Evolutionary conservation across 306 rosid species (phyloP).

Genomic region (Coriaria nepalensis): DNA sequence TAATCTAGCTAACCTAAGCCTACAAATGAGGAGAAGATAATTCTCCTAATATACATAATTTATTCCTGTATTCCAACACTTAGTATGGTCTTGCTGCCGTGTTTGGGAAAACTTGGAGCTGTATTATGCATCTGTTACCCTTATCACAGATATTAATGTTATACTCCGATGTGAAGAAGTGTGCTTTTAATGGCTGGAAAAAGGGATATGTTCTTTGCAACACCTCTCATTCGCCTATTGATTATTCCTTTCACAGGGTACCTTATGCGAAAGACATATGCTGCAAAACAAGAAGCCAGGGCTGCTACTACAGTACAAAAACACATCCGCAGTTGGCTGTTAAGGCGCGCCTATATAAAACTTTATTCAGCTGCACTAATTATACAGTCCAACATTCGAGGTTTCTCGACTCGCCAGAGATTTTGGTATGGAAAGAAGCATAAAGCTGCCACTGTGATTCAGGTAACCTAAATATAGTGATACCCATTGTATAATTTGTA

Average conservation of each 20-base stretch:
- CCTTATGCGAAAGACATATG: conserved; percentile 49
- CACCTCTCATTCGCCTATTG: neutral
- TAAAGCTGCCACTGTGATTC: conserved; percentile 71
- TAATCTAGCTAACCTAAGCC: too few species aligned
- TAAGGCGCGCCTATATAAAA: conserved; percentile 31
- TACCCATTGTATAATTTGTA: conserved; percentile 11
- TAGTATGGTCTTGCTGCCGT: too few species aligned
- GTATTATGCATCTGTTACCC: too few species aligned
- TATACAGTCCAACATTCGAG: conserved; percentile 59
- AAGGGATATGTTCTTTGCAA: neutral
- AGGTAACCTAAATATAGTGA: conserved; percentile 33
- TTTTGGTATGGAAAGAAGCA: conserved; percentile 47
- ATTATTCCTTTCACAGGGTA: conserved; percentile 33
- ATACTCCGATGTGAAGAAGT: too few species aligned
- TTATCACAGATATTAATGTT: too few species aligned
- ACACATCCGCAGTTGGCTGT: conserved; percentile 48
- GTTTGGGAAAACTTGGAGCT: too few species aligned
- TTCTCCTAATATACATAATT: too few species aligned
- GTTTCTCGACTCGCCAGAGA: conserved; percentile 51
- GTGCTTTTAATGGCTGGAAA: too few species aligned
- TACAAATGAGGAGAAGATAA: too few species aligned
- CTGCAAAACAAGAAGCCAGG: conserved; percentile 46
- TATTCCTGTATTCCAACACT: too few species aligned
- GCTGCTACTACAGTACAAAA: conserved; percentile 61
- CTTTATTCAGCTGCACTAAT: conserved; percentile 39